These are phyloP conservation scores for Xylaria castorea DNA, from an alignment of 495 filamentous ascomycete genomes.

Conservation along the genomic window DNA sequence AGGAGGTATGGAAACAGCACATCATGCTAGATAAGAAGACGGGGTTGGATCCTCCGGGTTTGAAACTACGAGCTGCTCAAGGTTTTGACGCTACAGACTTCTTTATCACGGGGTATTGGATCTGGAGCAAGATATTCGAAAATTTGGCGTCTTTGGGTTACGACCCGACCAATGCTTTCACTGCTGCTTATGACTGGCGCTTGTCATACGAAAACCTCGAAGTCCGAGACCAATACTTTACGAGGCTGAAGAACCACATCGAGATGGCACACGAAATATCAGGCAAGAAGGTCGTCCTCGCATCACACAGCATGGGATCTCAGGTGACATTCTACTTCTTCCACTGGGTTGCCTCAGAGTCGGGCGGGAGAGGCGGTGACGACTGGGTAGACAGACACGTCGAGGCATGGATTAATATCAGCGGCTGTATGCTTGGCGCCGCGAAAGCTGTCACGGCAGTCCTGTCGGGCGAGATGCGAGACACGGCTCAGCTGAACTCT, in stretches of 20 bases:
- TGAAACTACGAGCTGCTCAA: conserved; percentile 93
- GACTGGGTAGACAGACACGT: conserved; percentile 91
- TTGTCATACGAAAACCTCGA: conserved; percentile 91
- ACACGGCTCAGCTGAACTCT: conserved; percentile 96
- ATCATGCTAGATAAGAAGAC: conserved; percentile 95
- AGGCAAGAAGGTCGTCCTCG: conserved; percentile 81
- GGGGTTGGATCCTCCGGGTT: conserved; percentile 87
- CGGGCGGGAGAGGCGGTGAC: conserved; percentile 79
- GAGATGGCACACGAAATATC: conserved; percentile 75
- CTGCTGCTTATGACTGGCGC: conserved; percentile 97
- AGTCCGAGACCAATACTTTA: conserved; percentile 90
- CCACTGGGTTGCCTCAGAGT: conserved; percentile 89
- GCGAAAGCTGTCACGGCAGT: conserved; percentile 91
- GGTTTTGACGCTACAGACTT: conserved; percentile 99
- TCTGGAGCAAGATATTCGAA: conserved; percentile 98
- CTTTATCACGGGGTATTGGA: conserved; percentile 91
- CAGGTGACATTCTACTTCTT: conserved; percentile 97
- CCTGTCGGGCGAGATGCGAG: conserved; percentile 95
- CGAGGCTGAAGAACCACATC: conserved; percentile 85
- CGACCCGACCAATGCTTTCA: conserved; percentile 94
- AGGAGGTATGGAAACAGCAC: conserved; percentile 92
- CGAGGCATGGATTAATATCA: conserved; percentile 97
- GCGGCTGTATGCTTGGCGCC: conserved; percentile 95
- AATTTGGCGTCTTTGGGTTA: conserved; percentile 95
- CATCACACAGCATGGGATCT: conserved; percentile 96